Conservation (phyloP, 371 early-diverging fungal genomes). For the Gilbertella persicaria region DNA sequence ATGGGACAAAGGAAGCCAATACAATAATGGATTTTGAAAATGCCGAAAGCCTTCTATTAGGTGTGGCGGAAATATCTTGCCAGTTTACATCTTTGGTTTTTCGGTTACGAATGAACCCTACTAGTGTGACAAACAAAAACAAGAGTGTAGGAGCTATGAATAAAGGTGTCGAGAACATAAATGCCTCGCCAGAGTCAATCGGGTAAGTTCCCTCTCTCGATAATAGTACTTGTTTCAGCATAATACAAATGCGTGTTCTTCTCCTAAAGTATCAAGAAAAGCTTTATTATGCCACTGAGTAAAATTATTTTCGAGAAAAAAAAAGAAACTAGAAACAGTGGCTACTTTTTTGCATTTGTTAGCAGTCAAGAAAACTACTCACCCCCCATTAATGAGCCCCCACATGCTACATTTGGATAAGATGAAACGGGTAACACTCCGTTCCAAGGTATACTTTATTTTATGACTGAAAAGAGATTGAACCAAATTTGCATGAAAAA, state of each 20-base stretch:
- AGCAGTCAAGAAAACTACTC: too few species aligned
- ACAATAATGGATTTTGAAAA: constrained; percentile 34
- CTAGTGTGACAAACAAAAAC: constrained; percentile 4
- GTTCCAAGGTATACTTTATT: too few species aligned
- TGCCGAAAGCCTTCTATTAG: constrained; percentile 19
- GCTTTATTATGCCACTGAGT: too few species aligned
- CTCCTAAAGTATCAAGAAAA: too few species aligned
- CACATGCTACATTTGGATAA: too few species aligned
- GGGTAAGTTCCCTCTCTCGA: background rate
- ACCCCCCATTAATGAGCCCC: too few species aligned
- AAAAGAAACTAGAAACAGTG: too few species aligned
- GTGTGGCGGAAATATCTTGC: constrained; percentile 18
- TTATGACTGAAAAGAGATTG: too few species aligned
- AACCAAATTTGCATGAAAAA: too few species aligned
- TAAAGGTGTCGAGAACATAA: constrained; percentile 10
- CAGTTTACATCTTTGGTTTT: constrained; percentile 15
- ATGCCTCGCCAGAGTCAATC: constrained; percentile 1
- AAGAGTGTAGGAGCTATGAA: constrained; percentile 20
- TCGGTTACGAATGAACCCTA: constrained; percentile 14
- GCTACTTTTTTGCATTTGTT: too few species aligned
- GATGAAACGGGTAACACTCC: too few species aligned
- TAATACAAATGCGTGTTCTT: background rate
- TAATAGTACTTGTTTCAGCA: background rate
- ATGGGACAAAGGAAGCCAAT: constrained; percentile 25
- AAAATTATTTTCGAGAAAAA: too few species aligned